These are phyloP conservation scores for Claviceps pusilla DNA, from an alignment of 2,329 filamentous ascomycete genomes.

Conservation along the genomic window DNA sequence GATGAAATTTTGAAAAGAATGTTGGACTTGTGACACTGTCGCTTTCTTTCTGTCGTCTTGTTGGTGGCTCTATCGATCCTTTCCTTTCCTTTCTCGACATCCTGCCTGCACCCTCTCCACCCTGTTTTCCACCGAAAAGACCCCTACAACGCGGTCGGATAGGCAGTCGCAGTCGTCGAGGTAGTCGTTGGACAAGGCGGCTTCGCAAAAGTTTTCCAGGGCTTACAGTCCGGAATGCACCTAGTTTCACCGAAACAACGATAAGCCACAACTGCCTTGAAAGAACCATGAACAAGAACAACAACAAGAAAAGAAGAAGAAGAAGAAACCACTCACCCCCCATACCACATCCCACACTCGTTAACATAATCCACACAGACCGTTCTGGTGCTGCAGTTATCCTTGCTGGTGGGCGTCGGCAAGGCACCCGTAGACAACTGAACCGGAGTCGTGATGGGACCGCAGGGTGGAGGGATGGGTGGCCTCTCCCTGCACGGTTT, in stretches of 20 bases:
- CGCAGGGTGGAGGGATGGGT: background rate
- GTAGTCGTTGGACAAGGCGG: constrained; percentile 8
- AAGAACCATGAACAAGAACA: background rate
- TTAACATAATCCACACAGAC: constrained; percentile 13
- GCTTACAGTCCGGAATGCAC: constrained; percentile 12
- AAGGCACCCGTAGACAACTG: background rate
- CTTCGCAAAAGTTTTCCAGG: constrained; percentile 4
- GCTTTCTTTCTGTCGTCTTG: background rate
- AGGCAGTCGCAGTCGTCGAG: background rate
- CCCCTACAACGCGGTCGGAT: background rate
- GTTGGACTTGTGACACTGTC: background rate
- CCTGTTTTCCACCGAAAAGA: background rate
- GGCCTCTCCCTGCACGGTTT: background rate
- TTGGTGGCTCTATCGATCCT: background rate
- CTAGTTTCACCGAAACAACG: constrained; percentile 1
- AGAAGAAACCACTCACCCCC: constrained; percentile 8
- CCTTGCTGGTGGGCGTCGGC: background rate
- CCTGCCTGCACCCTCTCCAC: background rate
- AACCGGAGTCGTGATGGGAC: background rate
- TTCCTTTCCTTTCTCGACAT: background rate
- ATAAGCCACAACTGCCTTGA: background rate
- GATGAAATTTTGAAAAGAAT: background rate
- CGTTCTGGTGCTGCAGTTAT: constrained; percentile 13
- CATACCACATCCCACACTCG: constrained; percentile 12
- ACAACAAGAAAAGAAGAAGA: background rate